phyloP scores from a whole-genome alignment of 768 basidiomycete genomes.

The Macrolepiota fuliginosa region DNA sequence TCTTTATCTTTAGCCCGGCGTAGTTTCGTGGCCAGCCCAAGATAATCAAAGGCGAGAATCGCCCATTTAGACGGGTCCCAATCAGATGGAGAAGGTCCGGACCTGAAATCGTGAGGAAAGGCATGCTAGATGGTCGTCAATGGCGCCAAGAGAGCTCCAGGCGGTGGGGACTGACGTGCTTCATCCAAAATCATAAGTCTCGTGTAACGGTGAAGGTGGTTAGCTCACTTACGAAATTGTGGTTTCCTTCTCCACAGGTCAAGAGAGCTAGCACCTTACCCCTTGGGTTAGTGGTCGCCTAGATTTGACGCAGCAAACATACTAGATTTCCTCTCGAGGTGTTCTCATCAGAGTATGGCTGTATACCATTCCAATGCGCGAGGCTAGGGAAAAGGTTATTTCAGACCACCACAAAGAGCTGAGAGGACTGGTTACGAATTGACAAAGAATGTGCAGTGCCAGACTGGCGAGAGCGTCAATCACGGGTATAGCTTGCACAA shows the following conservation, averaged over 20 bases:
- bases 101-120: conserved; percentile 77
- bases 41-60: conserved; percentile 48
- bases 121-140: conserved; percentile 47
- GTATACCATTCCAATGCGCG: conserved; percentile 80
- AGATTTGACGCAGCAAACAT: conserved; percentile 17
- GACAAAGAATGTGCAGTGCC: conserved; percentile 71
- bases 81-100: conserved; percentile 54
- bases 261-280: conserved; percentile 60
- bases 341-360: conserved; percentile 79
- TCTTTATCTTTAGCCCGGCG: conserved; percentile 50
- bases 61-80: conserved; percentile 88
- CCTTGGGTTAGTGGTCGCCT: background rate
- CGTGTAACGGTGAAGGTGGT: background rate
- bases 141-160: background rate
- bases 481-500: background rate
- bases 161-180: conserved; percentile 11
- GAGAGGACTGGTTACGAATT: conserved; percentile 50
- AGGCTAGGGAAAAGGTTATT: conserved; percentile 39
- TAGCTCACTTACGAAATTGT: conserved; percentile 60
- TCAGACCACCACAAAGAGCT: background rate
- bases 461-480: conserved; percentile 39
- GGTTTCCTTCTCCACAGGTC: conserved; percentile 77
- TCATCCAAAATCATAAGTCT: background rate
- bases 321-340: conserved; percentile 75
- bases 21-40: conserved; percentile 47